Evolutionary conservation across 148 eudicot genomes (phyloP), one percentile per base, ranked within the genome.

Genomic region (Spergularia bocconei): DNA sequence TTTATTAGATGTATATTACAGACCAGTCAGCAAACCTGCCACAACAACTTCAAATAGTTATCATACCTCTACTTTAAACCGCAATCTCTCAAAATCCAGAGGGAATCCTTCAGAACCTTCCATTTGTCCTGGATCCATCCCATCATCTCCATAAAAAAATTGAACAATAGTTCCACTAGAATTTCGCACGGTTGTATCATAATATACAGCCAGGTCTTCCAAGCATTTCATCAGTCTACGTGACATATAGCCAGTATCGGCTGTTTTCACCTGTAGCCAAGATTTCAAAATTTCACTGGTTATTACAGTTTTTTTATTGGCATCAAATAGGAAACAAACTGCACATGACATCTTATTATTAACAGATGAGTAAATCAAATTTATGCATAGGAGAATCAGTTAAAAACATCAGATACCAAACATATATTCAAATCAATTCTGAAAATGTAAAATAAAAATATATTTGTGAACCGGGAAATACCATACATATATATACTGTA

Each of bases 191-290:
- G 98, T 92, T 85, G 85, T 86, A 75, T 95, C 99, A 84, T 95
- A 95, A 47, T 85, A 80, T 80, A 95, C 81, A 36, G 91, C 86
- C 58, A 95, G 79, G 76, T 95, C 99, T 78, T 95, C 99, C 84
- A 95, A 82, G 67, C 92, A 85, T 84, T 95, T 92, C 86, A 95
- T 92, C 69, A 95, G 87, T 84, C 91, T 89, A 80, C 99, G 98
- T 79, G 99, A 92, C 94, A 92, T 95, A 67, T 95, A 95, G 56
- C 99, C 98, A n/a, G 99, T 95, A 72, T 95, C 99, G 60, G 99
- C 99, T 65, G 98, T 95, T 89, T 95, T 95, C 63, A 92, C 99
- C 98, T 92, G 91, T 80, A 85, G 39, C 51, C 60, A 77, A 66
- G 62, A 75, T 55, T 55, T 67, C 47, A 21, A 33, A 10, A 55